Evolutionary conservation across 495 filamentous ascomycete species (phyloP), one percentile per base, ranked within the genome.

Genomic region (Emericellopsis terricola): DNA sequence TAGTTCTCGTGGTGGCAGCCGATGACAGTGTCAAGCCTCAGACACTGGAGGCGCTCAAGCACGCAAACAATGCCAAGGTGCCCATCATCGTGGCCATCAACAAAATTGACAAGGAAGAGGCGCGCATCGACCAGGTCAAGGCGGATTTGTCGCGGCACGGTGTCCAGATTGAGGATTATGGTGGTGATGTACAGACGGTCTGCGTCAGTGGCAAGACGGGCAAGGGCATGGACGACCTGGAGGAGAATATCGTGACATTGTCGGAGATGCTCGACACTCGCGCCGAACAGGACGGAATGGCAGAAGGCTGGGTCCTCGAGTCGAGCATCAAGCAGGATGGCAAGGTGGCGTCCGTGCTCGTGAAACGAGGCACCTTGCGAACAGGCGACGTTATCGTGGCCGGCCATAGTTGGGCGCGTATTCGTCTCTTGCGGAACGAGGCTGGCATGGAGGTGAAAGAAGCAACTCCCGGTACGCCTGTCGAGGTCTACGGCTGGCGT

Each of bases 31-130:
- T 99, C 37, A 99, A 83, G 55, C 91, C 91, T 1, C 91, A 99
- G 48, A 99, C 91, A 1, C 64, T 96, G 8, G 91, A 99, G 53
- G 87, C 89, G 9, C 79, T 99, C 50, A 93, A 89, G 47, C 89
- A 96, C 45, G 89, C 91, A 3, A 78, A 77, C 31, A 62, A 66
- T n/a, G 84, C 91, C 19, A 77, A 78, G 37, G 91, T 96, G 1
- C 86, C 89, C 9, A 87, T 99, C 32, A 91, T 96, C 36, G 91
- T 96, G 13, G 91, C 91, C n/a, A 82, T 94, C 55, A 99, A 84
- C 60, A 99, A 99, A 52, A 70, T 92, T 30, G 91, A 99, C 53
- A 94, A 87, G 53, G 73, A 77, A 40, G 73, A 76, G 24, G 69
- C 79, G 14, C 71, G 84, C 40, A 51, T 78, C 10, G 78, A 94